Evolutionary conservation across 305 asterid species (phyloP).

Genomic region (Fraxinus velutina): DNA sequence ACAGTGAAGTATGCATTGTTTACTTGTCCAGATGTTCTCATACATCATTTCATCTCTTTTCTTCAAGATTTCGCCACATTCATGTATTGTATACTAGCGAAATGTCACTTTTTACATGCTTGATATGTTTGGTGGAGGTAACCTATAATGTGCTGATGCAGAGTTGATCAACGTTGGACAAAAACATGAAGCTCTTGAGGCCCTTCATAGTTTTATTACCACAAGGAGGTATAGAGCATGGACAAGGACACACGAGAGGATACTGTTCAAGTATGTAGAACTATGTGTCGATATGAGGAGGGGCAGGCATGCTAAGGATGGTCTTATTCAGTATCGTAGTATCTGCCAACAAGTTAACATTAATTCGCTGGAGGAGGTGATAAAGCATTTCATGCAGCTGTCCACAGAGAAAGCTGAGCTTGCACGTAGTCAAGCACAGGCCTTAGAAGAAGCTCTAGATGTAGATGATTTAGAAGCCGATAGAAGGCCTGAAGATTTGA

Average conservation of each 20-base stretch:
- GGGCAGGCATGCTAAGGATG: conserved; percentile 98
- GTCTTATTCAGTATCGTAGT: conserved; percentile 90
- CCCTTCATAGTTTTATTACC: conserved; percentile 84
- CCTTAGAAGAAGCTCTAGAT: conserved; percentile 84
- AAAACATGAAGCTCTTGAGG: conserved; percentile 93
- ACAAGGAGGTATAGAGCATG: conserved; percentile 94
- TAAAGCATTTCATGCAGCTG: conserved; percentile 94
- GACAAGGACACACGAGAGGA: conserved; percentile 84
- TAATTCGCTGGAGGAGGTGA: conserved; percentile 85
- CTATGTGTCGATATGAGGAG: conserved; percentile 97
- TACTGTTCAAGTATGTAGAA: conserved; percentile 89
- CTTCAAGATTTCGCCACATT: background rate
- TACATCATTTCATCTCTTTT: background rate
- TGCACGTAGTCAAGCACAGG: conserved; percentile 87
- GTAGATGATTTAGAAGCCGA: conserved; percentile 96
- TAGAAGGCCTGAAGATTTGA: conserved; percentile 91
- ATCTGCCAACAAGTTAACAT: conserved; percentile 96
- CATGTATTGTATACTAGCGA: background rate
- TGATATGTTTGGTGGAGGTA: background rate
- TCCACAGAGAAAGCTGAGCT: conserved; percentile 87
- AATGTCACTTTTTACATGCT: conserved; percentile 5
- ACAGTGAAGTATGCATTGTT: background rate
- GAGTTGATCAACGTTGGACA: conserved; percentile 92
- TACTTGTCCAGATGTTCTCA: background rate
- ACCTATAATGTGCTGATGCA: conserved; percentile 35